Conservation (phyloP, 495 filamentous ascomycete species). For the Aspergillus sclerotiicarbonarius region DNA sequence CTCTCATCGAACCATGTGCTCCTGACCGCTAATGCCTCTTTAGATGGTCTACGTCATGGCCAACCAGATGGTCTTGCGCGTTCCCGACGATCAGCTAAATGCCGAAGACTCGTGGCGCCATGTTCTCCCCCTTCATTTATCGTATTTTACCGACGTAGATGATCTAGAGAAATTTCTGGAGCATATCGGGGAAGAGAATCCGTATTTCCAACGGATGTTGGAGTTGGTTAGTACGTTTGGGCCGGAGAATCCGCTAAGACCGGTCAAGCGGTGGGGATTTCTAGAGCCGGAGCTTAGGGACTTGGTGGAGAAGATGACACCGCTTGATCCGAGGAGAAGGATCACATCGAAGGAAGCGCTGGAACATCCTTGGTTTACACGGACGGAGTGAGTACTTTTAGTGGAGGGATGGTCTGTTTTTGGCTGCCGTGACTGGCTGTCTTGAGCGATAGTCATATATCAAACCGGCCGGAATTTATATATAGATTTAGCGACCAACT, state of each 20-base stretch:
- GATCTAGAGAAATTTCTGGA: conserved; percentile 28
- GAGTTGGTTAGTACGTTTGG: conserved; percentile 31
- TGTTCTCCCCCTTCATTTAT: conserved; percentile 42
- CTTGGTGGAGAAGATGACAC: conserved; percentile 25
- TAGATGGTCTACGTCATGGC: conserved; percentile 31
- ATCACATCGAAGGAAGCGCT: conserved; percentile 22
- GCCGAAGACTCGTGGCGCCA: conserved; percentile 48
- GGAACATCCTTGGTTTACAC: conserved; percentile 17
- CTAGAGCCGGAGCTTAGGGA: conserved; percentile 36
- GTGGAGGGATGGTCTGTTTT: no score
- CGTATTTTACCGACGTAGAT: conserved; percentile 46
- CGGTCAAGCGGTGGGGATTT: conserved; percentile 24
- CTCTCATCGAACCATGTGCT: no score
- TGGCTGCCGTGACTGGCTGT: no score
- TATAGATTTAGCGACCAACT: no score
- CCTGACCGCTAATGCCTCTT: no score
- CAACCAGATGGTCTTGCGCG: conserved; percentile 26
- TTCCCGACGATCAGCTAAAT: conserved; percentile 20
- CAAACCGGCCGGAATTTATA: no score
- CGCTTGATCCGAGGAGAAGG: conserved; percentile 23
- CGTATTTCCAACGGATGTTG: conserved; percentile 29
- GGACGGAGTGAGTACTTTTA: no score
- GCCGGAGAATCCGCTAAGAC: conserved; percentile 27
- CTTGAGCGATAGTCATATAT: no score
- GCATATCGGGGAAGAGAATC: conserved; percentile 36